These are phyloP conservation scores for Fusarium humuli DNA, from an alignment of 2,329 filamentous ascomycete genomes.

Conservation along the genomic window DNA sequence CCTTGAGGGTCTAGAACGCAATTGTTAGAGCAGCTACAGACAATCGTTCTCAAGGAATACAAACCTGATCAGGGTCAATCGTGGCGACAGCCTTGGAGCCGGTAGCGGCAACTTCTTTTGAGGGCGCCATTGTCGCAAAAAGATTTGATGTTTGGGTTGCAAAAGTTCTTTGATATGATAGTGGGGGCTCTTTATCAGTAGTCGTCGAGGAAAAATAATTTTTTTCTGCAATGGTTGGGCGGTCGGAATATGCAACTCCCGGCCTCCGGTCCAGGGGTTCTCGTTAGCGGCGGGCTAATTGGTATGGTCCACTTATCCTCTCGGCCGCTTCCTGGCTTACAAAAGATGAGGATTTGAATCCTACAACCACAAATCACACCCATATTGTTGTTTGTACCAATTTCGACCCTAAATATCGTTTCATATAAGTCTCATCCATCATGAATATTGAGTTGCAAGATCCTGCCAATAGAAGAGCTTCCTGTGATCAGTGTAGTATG, in stretches of 20 bases:
- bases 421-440: not conserved
- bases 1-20: constrained; percentile 65
- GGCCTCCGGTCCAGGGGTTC: constrained; percentile 41
- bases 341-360: constrained; percentile 23
- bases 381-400: not conserved
- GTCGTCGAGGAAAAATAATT: constrained; percentile 45
- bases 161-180: constrained; percentile 49
- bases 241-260: constrained; percentile 53
- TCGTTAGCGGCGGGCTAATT: not conserved
- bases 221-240: constrained; percentile 48
- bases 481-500: constrained; percentile 46
- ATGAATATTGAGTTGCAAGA: constrained; percentile 32
- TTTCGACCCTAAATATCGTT: no score
- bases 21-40: constrained; percentile 17
- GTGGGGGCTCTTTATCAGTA: constrained; percentile 46
- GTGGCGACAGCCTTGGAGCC: constrained; percentile 49
- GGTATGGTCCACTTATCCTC: constrained; percentile 24
- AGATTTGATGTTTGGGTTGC: constrained; percentile 33
- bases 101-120: constrained; percentile 54
- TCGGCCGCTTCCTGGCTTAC: constrained; percentile 17
- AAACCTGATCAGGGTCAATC: constrained; percentile 58
- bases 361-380: constrained; percentile 3
- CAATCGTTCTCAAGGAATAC: constrained; percentile 2
- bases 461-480: constrained; percentile 40
- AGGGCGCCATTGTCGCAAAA: constrained; percentile 55